Conservation (phyloP, 768 basidiomycete species). For the Collybiopsis confluens region DNA sequence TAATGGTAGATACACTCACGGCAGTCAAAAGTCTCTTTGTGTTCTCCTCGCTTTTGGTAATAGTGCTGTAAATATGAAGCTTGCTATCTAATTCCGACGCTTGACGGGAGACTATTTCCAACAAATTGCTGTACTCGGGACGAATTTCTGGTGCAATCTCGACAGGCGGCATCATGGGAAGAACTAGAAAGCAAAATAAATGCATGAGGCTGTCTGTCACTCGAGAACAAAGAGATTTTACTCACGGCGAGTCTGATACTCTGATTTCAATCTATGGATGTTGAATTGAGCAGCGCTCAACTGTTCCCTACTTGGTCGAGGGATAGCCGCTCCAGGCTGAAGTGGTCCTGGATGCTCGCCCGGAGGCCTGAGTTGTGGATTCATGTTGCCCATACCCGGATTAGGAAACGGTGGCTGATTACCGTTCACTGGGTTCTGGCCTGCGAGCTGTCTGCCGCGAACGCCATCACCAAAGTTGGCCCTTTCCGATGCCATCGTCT, state of each 20-base stretch:
- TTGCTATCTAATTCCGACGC: conserved; percentile 46
- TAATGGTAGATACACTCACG: conserved; percentile 41
- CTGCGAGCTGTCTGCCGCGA: background rate
- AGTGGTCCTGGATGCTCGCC: background rate
- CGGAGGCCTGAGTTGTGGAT: background rate
- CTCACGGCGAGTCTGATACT: conserved; percentile 8
- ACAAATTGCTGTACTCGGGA: conserved; percentile 42
- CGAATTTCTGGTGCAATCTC: conserved; percentile 52
- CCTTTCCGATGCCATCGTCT: conserved; percentile 35
- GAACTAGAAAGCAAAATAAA: conserved; percentile 23
- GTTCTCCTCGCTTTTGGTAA: conserved; percentile 43
- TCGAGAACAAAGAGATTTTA: background rate
- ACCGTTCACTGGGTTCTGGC: background rate
- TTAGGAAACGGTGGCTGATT: background rate
- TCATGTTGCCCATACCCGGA: background rate
- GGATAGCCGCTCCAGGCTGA: background rate
- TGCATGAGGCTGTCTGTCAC: too few species aligned
- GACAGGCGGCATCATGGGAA: conserved; percentile 27
- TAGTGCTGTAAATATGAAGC: conserved; percentile 40
- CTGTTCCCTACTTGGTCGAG: conserved; percentile 3
- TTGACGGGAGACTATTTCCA: conserved; percentile 46
- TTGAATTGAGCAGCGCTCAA: conserved; percentile 2
- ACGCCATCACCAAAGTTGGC: conserved; percentile 29
- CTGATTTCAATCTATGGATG: conserved; percentile 10
- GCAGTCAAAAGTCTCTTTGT: conserved; percentile 50